Conservation (phyloP, 768 basidiomycete genomes). For the Russula foetens region DNA sequence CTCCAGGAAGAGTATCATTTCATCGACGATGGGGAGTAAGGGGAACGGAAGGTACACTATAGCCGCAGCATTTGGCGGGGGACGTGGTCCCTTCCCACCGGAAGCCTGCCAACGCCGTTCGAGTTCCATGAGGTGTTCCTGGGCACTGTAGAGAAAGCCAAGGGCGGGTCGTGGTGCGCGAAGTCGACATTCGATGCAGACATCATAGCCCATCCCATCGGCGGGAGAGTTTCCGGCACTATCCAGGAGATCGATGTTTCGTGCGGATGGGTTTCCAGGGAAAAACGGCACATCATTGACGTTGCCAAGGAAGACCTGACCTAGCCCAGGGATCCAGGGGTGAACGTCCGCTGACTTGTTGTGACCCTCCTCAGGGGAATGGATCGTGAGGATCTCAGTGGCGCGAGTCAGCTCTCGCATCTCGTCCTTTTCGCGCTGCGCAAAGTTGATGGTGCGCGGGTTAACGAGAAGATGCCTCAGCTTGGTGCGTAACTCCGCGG, state of each 20-base stretch:
- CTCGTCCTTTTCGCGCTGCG: slow-evolving; percentile 78
- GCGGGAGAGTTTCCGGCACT: slow-evolving; percentile 35
- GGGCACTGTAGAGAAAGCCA: slow-evolving; percentile 60
- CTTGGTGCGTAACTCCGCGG: slow-evolving; percentile 35
- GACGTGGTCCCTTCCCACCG: slow-evolving; percentile 42
- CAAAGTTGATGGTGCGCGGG: slow-evolving; percentile 65
- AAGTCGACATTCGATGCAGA: slow-evolving; percentile 87
- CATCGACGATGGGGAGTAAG: slow-evolving; percentile 48
- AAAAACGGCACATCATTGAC: slow-evolving; percentile 60
- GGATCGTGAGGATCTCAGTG: slow-evolving; percentile 58
- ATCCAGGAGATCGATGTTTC: slow-evolving; percentile 29
- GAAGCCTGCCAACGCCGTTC: slow-evolving; percentile 47
- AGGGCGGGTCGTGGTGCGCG: slow-evolving; percentile 64
- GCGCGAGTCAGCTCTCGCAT: slow-evolving; percentile 84
- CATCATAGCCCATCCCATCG: slow-evolving; percentile 63
- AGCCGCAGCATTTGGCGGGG: slow-evolving; percentile 62
- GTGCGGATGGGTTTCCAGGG: slow-evolving; percentile 9
- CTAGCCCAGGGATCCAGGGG: slow-evolving; percentile 34
- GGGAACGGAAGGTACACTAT: slow-evolving; percentile 74
- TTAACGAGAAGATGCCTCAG: slow-evolving; percentile 49
- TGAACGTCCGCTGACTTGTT: slow-evolving; percentile 33
- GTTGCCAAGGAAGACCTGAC: slow-evolving; percentile 78
- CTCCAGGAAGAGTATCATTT: slow-evolving; percentile 52
- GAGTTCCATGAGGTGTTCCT: slow-evolving; percentile 62
- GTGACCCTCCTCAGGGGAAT: slow-evolving; percentile 16